Percentiles rank a stretch among this genome's conserved stretches.
These are phyloP conservation scores for Teratosphaeria pseudoeucalypti DNA, from an alignment of 2,329 filamentous ascomycete genomes.

Conservation along the genomic window DNA sequence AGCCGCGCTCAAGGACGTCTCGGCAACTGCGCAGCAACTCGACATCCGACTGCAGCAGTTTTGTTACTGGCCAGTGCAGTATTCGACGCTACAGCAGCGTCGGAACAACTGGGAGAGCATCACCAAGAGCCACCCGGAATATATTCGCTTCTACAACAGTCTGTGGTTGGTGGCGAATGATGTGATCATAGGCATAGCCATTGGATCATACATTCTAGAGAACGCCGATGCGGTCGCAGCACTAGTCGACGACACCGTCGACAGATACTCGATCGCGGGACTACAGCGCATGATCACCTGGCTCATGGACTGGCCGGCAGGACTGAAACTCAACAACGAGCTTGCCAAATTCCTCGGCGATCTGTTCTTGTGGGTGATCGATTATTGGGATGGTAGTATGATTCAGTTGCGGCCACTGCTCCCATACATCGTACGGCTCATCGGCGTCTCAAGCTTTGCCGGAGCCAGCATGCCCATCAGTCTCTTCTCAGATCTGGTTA, in stretches of 20 bases:
- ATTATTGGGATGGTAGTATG: slow-evolving; percentile 88
- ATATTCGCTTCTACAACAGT: slow-evolving; percentile 98
- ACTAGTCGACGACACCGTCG: slow-evolving; percentile 65
- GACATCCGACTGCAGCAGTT: slow-evolving; percentile 96
- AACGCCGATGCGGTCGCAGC: slow-evolving; percentile 77
- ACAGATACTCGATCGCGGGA: slow-evolving; percentile 76
- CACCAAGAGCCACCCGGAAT: slow-evolving; percentile 89
- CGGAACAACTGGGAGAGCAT: slow-evolving; percentile 94
- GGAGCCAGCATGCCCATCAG: slow-evolving; percentile 96
- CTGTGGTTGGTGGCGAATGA: slow-evolving; percentile 98
- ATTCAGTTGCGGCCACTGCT: slow-evolving; percentile 65
- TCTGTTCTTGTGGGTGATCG: slow-evolving; percentile 95
- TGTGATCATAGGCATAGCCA: slow-evolving; percentile 92
- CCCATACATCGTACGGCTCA: slow-evolving; percentile 80
- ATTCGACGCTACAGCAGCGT: slow-evolving; percentile 76
- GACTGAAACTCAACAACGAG: slow-evolving; percentile 89
- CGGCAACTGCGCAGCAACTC: slow-evolving; percentile 91
- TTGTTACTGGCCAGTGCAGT: slow-evolving; percentile 98
- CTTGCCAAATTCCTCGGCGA: slow-evolving; percentile 89
- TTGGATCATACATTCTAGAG: slow-evolving; percentile 95
- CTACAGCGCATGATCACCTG: slow-evolving; percentile 82
- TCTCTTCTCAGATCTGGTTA: slow-evolving; percentile 86
- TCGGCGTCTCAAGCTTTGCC: slow-evolving; percentile 89
- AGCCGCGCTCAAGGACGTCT: slow-evolving; percentile 86
- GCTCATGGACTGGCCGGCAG: slow-evolving; percentile 93